Conservation (phyloP, 2,329 filamentous ascomycete species). For the Monosporascus sp. region DNA sequence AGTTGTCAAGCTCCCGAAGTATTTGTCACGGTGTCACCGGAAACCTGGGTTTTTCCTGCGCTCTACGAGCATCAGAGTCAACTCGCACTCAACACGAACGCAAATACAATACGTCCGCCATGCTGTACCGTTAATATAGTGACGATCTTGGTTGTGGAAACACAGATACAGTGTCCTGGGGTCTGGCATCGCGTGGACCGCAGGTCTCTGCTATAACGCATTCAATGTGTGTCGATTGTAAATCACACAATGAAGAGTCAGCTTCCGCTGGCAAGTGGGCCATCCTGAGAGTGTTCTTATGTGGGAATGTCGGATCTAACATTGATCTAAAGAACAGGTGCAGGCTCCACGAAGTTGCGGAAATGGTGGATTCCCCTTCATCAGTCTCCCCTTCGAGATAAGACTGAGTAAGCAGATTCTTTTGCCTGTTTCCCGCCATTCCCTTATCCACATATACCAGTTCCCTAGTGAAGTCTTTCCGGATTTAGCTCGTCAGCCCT, state of each 20-base stretch:
- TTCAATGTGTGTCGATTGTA: background rate
- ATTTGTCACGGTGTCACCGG: background rate
- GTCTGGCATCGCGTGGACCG: background rate
- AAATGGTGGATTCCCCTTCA: constrained; percentile 12
- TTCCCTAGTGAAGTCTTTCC: no score
- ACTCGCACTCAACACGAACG: background rate
- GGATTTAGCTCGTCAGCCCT: no score
- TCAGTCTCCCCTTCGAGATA: constrained; percentile 37
- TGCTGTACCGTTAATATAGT: background rate
- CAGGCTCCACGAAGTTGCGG: background rate
- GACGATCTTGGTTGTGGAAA: background rate
- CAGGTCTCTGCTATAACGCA: background rate
- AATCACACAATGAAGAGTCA: background rate
- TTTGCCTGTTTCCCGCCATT: no score
- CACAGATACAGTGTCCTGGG: background rate
- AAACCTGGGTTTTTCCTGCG: no score
- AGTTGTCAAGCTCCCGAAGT: background rate
- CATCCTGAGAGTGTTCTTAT: no score
- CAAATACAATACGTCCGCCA: background rate
- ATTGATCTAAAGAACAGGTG: background rate
- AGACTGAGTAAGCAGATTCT: constrained; percentile 23
- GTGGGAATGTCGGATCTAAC: no score
- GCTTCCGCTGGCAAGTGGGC: background rate
- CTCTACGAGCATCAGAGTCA: background rate
- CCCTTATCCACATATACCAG: no score